Evolutionary conservation across 2,329 filamentous ascomycete genomes (phyloP).

Genomic region (Gyromitra esculenta): DNA sequence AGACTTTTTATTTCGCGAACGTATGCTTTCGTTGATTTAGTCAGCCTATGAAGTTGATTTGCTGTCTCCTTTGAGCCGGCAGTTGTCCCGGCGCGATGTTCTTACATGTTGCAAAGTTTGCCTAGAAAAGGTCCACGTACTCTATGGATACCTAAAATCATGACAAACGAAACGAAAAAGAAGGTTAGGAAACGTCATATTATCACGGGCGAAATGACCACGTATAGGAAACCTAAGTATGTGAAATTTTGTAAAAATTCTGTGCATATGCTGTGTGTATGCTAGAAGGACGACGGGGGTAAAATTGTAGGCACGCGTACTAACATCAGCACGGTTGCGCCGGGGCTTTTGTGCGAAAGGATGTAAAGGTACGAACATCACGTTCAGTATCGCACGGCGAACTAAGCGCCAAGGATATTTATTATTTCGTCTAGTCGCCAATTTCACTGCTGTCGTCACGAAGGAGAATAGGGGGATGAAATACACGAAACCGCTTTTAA

Average conservation of each 20-base stretch:
- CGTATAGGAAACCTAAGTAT: not conserved
- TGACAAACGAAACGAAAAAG: slow-evolving; percentile 28
- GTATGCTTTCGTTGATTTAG: slow-evolving; percentile 36
- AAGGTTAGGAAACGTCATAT: slow-evolving; percentile 22
- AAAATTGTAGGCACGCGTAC: slow-evolving; percentile 28
- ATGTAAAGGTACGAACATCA: slow-evolving; percentile 43
- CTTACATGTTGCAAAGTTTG: slow-evolving; percentile 20
- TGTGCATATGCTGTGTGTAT: slow-evolving; percentile 35
- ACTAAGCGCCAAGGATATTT: slow-evolving; percentile 25
- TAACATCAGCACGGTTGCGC: slow-evolving; percentile 27
- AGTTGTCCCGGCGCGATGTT: slow-evolving; percentile 39
- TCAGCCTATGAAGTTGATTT: slow-evolving; percentile 34
- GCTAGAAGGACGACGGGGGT: slow-evolving; percentile 15
- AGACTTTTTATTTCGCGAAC: slow-evolving; percentile 29
- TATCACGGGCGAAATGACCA: slow-evolving; percentile 6
- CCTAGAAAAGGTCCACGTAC: slow-evolving; percentile 37
- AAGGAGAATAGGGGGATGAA: slow-evolving; percentile 3
- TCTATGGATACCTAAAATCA: slow-evolving; percentile 19
- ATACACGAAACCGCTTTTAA: slow-evolving; percentile 1
- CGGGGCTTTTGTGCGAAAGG: slow-evolving; percentile 37
- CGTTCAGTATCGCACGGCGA: slow-evolving; percentile 26
- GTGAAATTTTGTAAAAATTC: slow-evolving; percentile 21
- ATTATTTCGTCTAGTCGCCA: slow-evolving; percentile 13
- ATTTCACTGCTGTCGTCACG: slow-evolving; percentile 6
- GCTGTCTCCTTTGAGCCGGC: slow-evolving; percentile 41